Conservation (phyloP, 345 rosid genomes). For the Populus nigra region DNA sequence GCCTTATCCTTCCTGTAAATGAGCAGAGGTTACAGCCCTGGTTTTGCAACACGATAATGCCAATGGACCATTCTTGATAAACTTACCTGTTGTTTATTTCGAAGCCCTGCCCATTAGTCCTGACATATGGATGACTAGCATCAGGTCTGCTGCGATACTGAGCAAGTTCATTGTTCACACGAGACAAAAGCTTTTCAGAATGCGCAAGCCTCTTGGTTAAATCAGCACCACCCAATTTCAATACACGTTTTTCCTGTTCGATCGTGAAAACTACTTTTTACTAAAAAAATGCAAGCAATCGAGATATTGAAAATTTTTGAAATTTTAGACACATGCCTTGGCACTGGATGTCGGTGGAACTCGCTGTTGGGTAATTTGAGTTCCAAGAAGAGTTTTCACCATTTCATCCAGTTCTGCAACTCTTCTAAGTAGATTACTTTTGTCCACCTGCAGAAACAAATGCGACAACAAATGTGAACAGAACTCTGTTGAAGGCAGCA, state of each 20-base stretch:
- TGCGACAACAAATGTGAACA: background rate
- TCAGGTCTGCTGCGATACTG: constrained; percentile 40
- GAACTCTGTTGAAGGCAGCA: background rate
- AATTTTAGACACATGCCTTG: constrained; percentile 28
- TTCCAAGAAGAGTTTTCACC: constrained; percentile 43
- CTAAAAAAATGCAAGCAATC: background rate
- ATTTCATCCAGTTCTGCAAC: constrained; percentile 67
- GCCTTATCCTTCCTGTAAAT: constrained; percentile 26
- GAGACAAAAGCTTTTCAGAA: constrained; percentile 57
- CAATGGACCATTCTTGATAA: background rate
- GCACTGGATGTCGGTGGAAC: constrained; percentile 31
- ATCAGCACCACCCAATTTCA: constrained; percentile 36
- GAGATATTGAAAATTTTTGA: background rate
- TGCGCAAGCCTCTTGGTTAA: constrained; percentile 40
- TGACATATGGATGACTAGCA: constrained; percentile 31
- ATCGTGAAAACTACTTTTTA: constrained; percentile 5
- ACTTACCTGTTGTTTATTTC: constrained; percentile 37
- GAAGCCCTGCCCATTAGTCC: constrained; percentile 32
- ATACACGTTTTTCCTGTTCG: constrained; percentile 43
- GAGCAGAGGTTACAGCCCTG: background rate
- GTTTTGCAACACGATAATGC: background rate
- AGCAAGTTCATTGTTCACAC: constrained; percentile 51
- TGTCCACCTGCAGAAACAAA: constrained; percentile 53
- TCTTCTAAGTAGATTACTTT: constrained; percentile 62
- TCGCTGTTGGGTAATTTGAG: constrained; percentile 39